Conservation (phyloP, 2,329 filamentous ascomycete species). For the Fusarium sp. region DNA sequence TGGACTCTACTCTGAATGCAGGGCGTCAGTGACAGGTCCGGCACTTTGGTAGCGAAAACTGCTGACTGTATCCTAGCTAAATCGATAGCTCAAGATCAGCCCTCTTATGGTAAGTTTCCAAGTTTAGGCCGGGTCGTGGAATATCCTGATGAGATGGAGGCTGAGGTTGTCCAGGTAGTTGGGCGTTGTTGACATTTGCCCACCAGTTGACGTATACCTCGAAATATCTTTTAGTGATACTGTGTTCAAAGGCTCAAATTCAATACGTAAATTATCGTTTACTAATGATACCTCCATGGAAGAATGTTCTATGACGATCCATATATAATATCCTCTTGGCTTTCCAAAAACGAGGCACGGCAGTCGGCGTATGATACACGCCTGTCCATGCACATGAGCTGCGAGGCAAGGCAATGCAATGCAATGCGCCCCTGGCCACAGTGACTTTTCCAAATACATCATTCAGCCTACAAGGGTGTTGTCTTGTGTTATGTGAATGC, state of each 20-base stretch:
- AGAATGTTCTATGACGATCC: slow-evolving; percentile 4
- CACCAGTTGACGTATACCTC: not conserved
- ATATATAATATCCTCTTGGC: slow-evolving; percentile 1
- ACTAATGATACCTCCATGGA: not conserved
- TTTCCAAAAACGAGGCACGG: not conserved
- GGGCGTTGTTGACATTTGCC: not conserved
- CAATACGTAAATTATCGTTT: not conserved
- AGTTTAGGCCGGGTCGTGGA: not conserved
- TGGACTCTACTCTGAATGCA: not conserved
- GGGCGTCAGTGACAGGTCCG: slow-evolving; percentile 9
- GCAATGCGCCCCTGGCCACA: not conserved
- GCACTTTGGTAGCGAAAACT: slow-evolving; percentile 10
- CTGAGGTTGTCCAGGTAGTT: not conserved
- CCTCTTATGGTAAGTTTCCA: not conserved
- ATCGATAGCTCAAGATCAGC: slow-evolving; percentile 7
- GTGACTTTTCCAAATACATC: not conserved
- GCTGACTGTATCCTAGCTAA: slow-evolving; percentile 24
- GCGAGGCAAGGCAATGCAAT: not conserved
- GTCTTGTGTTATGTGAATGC: not conserved
- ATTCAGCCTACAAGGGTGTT: not conserved
- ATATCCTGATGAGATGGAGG: not conserved
- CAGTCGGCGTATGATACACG: slow-evolving; percentile 2
- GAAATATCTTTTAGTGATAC: not conserved
- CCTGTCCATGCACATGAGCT: not conserved
- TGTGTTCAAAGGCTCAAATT: not conserved